phyloP scores from a whole-genome alignment of 257 asterid genomes.

The Knoxia roxburghii region DNA sequence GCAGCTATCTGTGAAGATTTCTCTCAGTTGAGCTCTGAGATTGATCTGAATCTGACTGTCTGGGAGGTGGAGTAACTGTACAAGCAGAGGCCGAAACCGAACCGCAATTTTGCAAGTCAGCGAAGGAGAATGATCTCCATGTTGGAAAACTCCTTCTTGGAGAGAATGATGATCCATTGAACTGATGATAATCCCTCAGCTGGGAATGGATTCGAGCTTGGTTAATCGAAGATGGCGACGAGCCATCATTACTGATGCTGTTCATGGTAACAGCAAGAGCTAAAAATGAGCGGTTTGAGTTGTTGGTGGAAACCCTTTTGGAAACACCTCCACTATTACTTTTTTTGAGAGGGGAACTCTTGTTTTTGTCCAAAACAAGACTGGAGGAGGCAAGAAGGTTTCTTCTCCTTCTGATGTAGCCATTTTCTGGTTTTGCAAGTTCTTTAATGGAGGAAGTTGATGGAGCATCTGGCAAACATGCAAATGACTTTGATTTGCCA shows the following conservation, averaged over 20 bases:
- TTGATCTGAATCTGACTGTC: slow-evolving; percentile 17
- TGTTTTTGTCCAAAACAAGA: slow-evolving; percentile 39
- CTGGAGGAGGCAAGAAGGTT: slow-evolving; percentile 45
- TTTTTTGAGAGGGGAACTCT: slow-evolving; percentile 29
- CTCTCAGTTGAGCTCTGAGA: not conserved
- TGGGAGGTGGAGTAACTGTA: slow-evolving; percentile 12
- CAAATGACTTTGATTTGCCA: slow-evolving; percentile 79
- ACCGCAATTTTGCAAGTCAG: slow-evolving; percentile 51
- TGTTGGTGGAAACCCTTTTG: slow-evolving; percentile 42
- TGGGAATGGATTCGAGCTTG: slow-evolving; percentile 10
- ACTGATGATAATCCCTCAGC: slow-evolving; percentile 8
- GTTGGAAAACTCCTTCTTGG: slow-evolving; percentile 26
- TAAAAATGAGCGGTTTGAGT: slow-evolving; percentile 30
- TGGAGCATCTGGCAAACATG: slow-evolving; percentile 56
- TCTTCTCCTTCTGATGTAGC: slow-evolving; percentile 46
- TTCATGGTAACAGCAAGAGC: slow-evolving; percentile 52
- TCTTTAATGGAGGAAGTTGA: slow-evolving; percentile 41
- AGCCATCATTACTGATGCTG: not conserved
- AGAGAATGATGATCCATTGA: slow-evolving; percentile 16
- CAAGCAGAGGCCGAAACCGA: slow-evolving; percentile 11
- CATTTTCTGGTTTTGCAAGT: slow-evolving; percentile 59
- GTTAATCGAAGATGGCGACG: not conserved
- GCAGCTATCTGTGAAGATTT: not conserved
- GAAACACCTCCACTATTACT: slow-evolving; percentile 48
- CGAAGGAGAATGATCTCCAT: slow-evolving; percentile 62